A percentile compares a stretch with the other conserved stretches of the same genome.
Evolutionary conservation across 164 flowering plant species (phyloP).

Genomic region (Platanus orientalis): DNA sequence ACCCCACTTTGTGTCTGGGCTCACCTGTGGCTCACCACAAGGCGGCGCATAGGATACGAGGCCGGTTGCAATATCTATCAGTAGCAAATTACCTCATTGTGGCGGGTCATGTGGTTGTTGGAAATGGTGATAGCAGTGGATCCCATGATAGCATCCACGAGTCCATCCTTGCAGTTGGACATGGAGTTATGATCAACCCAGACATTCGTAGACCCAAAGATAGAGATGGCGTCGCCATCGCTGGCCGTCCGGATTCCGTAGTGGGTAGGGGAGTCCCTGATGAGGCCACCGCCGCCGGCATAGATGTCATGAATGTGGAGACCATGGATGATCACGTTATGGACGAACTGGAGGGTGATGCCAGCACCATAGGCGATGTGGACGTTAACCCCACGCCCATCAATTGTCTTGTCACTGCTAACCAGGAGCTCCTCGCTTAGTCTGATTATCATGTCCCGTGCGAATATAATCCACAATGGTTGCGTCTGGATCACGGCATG

Average conservation of each 20-base stretch:
- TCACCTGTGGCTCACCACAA: too few relatives aligned
- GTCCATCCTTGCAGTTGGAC: constrained; percentile 56
- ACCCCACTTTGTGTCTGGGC: too few relatives aligned
- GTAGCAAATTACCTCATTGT: constrained; percentile 45
- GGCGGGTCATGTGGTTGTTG: constrained; percentile 70
- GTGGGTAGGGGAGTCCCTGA: constrained; percentile 55
- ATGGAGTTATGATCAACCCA: constrained; percentile 79
- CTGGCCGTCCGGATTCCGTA: constrained; percentile 50
- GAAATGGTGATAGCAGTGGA: constrained; percentile 84
- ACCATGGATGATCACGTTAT: constrained; percentile 69
- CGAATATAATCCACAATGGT: constrained; percentile 74
- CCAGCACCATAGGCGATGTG: constrained; percentile 64
- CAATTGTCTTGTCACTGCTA: constrained; percentile 33
- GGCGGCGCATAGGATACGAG: too few relatives aligned
- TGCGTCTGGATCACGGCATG: constrained; percentile 46
- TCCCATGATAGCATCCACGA: constrained; percentile 55
- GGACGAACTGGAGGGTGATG: constrained; percentile 54
- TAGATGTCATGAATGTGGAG: constrained; percentile 55
- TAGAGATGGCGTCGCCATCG: constrained; percentile 72
- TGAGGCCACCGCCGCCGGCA: constrained; percentile 45
- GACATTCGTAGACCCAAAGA: constrained; percentile 49
- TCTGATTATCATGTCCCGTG: constrained; percentile 44
- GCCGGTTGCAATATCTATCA: too few relatives aligned
- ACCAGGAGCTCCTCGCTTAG: constrained; percentile 43
- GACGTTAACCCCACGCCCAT: constrained; percentile 38